Evolutionary conservation across 257 asterid genomes (phyloP).

Genomic region (Salvia rosmarinus): DNA sequence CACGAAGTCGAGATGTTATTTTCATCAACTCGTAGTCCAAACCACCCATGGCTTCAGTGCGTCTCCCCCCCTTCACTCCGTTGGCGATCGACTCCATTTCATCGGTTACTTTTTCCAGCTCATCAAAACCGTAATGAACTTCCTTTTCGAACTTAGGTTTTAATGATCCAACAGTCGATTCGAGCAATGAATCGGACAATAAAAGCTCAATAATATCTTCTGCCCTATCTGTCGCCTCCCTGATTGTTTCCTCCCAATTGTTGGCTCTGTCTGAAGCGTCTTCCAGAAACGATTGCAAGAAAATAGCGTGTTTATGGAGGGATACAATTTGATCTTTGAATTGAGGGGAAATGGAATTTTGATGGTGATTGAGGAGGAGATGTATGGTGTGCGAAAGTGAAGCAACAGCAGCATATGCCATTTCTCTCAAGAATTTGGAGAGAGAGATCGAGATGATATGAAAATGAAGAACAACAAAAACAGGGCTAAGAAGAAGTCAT

Average conservation of each 20-base stretch:
- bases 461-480: neutral
- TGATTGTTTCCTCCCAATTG: neutral
- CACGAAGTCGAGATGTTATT: neutral
- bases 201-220: neutral
- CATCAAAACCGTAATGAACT: neutral
- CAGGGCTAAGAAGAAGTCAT: no score
- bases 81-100: neutral
- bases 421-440: neutral
- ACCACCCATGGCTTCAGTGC: neutral
- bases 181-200: neutral
- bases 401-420: constrained; percentile 16
- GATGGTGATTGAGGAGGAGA: neutral
- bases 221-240: neutral
- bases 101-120: neutral
- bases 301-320: neutral
- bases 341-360: neutral
- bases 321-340: neutral
- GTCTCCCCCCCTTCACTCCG: neutral
- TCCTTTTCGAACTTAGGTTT: neutral
- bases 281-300: neutral
- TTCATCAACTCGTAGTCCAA: neutral
- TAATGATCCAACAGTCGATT: neutral
- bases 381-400: neutral
- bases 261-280: neutral
- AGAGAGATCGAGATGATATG: no score